A percentile compares a stretch with the other conserved stretches of the same genome.
These are phyloP conservation scores for Penicillium cosmopolitanum DNA, from an alignment of 495 filamentous ascomycete genomes.

Conservation along the genomic window DNA sequence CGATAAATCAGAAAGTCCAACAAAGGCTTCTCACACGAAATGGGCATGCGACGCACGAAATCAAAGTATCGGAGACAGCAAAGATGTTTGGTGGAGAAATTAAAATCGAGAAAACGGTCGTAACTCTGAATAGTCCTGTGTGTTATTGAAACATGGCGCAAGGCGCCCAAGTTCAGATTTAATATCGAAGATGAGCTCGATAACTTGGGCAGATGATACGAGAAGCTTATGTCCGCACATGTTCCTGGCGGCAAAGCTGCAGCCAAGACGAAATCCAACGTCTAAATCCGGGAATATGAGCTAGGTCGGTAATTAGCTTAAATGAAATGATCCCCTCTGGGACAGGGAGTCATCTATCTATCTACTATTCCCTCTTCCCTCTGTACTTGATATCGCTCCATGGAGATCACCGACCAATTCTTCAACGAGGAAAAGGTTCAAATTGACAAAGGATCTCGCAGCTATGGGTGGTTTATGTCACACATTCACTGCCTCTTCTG, in stretches of 20 bases:
- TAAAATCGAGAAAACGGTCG: neutral
- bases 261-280: neutral
- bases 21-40: neutral
- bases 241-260: no score
- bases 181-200: no score
- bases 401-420: neutral
- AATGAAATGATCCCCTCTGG: neutral
- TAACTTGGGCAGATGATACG: no score
- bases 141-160: no score
- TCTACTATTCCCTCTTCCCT: neutral
- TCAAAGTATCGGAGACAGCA: neutral
- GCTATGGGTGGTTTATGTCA: neutral
- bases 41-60: neutral
- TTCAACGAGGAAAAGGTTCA: neutral
- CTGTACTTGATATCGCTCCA: neutral
- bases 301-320: neutral
- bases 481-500: neutral
- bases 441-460: neutral
- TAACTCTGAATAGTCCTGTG: neutral
- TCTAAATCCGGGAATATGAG: neutral
- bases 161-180: no score
- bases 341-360: no score
- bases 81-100: neutral
- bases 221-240: no score
- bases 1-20: neutral